A percentile compares a stretch with the other conserved stretches of the same genome.
Evolutionary conservation across 345 rosid genomes (phyloP).

Genomic region (Melaleuca quinquenervia): DNA sequence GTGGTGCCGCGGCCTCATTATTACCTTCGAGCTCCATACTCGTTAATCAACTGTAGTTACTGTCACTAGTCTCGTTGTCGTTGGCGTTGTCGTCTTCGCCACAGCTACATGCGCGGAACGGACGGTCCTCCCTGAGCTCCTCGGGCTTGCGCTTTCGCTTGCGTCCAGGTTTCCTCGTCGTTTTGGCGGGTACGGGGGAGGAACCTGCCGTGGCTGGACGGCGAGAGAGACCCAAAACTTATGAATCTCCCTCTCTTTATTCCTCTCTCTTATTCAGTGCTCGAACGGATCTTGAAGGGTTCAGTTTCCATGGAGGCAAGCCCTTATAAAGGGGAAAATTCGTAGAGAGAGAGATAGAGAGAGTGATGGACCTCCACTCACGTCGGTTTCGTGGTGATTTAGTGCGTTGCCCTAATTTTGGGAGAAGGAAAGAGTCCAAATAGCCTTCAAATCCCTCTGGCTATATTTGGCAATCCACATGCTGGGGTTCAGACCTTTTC

Average conservation of each 20-base stretch:
- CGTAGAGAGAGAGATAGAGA: not conserved
- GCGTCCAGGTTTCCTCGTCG: not conserved
- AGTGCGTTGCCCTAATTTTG: not conserved
- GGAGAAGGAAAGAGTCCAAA: not conserved
- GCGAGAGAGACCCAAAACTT: not conserved
- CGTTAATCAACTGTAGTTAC: not conserved
- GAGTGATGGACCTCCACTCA: not conserved
- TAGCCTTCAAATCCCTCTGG: not conserved
- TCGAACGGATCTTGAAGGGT: not conserved
- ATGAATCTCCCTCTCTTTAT: not conserved
- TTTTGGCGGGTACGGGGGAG: not conserved
- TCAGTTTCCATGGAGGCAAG: not conserved
- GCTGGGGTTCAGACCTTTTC: not conserved
- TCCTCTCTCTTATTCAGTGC: not conserved
- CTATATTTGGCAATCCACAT: not conserved
- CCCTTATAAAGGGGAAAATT: not conserved
- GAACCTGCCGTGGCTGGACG: not conserved
- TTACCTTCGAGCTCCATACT: not conserved
- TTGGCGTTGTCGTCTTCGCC: not conserved
- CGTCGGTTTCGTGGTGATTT: not conserved
- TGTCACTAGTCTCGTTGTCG: not conserved
- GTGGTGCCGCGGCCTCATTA: not conserved
- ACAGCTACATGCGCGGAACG: not conserved
- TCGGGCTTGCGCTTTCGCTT: not conserved
- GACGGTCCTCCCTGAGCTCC: not conserved